Percentiles rank a stretch among this genome's conserved stretches.
These are phyloP conservation scores for Aspergillus sp. DNA, from an alignment of 2,329 filamentous ascomycete species.

Conservation along the genomic window DNA sequence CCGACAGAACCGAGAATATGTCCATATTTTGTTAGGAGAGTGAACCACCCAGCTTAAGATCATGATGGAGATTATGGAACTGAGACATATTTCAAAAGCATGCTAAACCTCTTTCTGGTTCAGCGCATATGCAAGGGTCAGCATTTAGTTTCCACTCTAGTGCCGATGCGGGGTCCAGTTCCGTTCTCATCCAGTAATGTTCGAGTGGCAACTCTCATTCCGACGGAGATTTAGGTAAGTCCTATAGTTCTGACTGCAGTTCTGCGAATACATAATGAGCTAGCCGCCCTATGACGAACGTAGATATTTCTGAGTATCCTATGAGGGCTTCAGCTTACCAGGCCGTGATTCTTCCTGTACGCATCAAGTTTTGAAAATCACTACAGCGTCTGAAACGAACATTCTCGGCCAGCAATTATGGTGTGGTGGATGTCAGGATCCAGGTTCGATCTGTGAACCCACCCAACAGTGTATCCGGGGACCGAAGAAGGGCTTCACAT, in stretches of 20 bases:
- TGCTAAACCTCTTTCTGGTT: background rate
- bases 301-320: too few relatives aligned
- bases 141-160: background rate
- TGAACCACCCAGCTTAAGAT: background rate
- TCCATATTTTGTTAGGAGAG: background rate
- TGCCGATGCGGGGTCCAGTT: background rate
- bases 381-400: too few relatives aligned
- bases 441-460: slow-evolving; percentile 16
- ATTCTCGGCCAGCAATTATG: too few relatives aligned
- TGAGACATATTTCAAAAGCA: background rate
- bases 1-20: background rate
- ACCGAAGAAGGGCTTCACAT: slow-evolving; percentile 26
- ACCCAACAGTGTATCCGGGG: slow-evolving; percentile 18
- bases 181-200: background rate
- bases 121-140: background rate
- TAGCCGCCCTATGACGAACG: too few relatives aligned
- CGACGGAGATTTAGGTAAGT: too few relatives aligned
- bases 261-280: too few relatives aligned
- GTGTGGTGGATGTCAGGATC: slow-evolving; percentile 13
- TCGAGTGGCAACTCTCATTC: too few relatives aligned
- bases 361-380: too few relatives aligned
- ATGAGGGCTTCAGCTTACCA: too few relatives aligned
- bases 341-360: too few relatives aligned
- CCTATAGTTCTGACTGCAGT: too few relatives aligned
- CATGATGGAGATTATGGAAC: background rate